Evolutionary conservation across 192 early-diverging fungal genomes (phyloP).

Genomic region (Entomortierella lignicola): DNA sequence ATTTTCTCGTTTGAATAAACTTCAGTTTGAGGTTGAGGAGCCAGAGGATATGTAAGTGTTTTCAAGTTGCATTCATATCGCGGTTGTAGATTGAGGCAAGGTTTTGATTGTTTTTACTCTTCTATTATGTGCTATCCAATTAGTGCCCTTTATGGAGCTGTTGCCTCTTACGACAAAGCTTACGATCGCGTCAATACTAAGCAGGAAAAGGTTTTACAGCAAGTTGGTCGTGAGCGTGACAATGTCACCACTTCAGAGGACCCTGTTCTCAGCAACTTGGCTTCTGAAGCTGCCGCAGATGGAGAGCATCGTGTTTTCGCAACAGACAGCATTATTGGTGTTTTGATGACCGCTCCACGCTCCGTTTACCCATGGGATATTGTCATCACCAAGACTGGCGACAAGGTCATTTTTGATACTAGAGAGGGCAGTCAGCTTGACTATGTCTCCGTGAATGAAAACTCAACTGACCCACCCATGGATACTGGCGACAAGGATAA

Average conservation of each 20-base stretch:
- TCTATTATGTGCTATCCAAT: not conserved
- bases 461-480: constrained; percentile 89
- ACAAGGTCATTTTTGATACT: constrained; percentile 93
- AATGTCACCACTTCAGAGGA: constrained; percentile 91
- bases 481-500: constrained; percentile 89
- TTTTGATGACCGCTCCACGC: constrained; percentile 92
- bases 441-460: constrained; percentile 95
- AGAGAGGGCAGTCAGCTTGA: constrained; percentile 86
- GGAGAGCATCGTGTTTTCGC: constrained; percentile 78
- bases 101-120: not conserved
- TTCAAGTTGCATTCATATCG: not conserved
- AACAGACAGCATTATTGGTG: constrained; percentile 89
- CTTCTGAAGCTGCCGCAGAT: constrained; percentile 26
- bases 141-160: constrained; percentile 80
- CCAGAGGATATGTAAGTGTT: constrained; percentile 82
- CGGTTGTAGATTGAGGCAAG: not conserved
- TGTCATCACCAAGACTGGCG: constrained; percentile 84
- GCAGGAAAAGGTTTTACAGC: constrained; percentile 78
- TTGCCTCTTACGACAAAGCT: constrained; percentile 80
- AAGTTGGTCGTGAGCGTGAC: constrained; percentile 72
- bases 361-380: constrained; percentile 97
- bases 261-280: constrained; percentile 74
- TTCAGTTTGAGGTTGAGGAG: constrained; percentile 82
- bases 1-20: constrained; percentile 86
- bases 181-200: constrained; percentile 90